Percentiles rank a stretch among this genome's conserved stretches.
These are phyloP conservation scores for Candida adriatica DNA, from an alignment of 805 yeast genomes.

Conservation along the genomic window DNA sequence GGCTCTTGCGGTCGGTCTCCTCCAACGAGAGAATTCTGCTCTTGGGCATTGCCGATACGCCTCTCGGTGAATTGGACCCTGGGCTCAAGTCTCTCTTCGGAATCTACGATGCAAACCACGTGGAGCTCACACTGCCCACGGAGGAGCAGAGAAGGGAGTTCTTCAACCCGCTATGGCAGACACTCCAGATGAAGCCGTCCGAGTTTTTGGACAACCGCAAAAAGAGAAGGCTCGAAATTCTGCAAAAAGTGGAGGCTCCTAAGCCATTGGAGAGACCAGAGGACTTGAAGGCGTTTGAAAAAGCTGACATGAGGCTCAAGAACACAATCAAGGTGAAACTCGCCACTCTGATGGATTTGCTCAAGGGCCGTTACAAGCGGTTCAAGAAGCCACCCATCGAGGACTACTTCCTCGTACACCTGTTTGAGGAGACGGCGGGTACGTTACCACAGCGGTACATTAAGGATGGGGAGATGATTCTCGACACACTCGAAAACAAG, in stretches of 20 bases:
- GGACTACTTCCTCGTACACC: constrained; percentile 61
- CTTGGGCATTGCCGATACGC: constrained; percentile 61
- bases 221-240: constrained; percentile 25
- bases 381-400: constrained; percentile 90
- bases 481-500: constrained; percentile 71
- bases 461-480: constrained; percentile 65
- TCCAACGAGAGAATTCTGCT: constrained; percentile 70
- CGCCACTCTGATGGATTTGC: constrained; percentile 82
- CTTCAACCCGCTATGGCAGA: constrained; percentile 46
- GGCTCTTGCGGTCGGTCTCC: constrained; percentile 59
- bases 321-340: constrained; percentile 80
- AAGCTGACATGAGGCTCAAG: constrained; percentile 73
- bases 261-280: constrained; percentile 32
- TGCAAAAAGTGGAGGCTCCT: constrained; percentile 30
- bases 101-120: constrained; percentile 39
- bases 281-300: constrained; percentile 38
- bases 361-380: constrained; percentile 80
- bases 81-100: constrained; percentile 56
- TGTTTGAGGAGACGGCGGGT: constrained; percentile 56
- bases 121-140: constrained; percentile 38
- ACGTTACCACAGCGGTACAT: constrained; percentile 34
- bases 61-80: constrained; percentile 32
- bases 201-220: constrained; percentile 60
- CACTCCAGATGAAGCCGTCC: constrained; percentile 60
- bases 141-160: constrained; percentile 43